phyloP scores from a whole-genome alignment of 1,284 basidiomycete species.

The Anthracocystis setariae region DNA sequence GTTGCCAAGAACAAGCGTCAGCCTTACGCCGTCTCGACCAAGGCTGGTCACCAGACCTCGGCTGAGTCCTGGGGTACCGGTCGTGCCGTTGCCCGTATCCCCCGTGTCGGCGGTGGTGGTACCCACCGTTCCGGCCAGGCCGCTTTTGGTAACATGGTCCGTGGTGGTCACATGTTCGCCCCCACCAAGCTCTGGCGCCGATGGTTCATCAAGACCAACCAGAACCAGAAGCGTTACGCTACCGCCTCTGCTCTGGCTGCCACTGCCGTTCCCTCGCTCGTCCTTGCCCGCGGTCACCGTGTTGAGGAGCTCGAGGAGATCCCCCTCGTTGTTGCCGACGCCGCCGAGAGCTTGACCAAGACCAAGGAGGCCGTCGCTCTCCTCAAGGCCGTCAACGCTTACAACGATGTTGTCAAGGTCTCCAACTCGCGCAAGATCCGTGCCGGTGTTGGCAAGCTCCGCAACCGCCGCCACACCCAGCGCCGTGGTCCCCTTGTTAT shows the following conservation, averaged over 20 bases:
- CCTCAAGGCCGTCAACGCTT: conserved; percentile 83
- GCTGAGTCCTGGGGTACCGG: conserved; percentile 99
- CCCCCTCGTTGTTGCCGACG: conserved; percentile 86
- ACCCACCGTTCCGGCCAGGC: conserved; percentile 97
- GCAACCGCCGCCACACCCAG: conserved; percentile 96
- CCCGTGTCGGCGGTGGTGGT: conserved; percentile 98
- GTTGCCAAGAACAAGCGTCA: conserved; percentile 99
- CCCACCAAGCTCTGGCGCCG: conserved; percentile 99
- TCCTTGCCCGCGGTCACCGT: conserved; percentile 98
- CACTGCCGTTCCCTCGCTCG: conserved; percentile 95
- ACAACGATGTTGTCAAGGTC: conserved; percentile 93
- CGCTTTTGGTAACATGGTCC: conserved; percentile 80
- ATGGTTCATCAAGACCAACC: conserved; percentile 99
- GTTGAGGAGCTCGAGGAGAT: conserved; percentile 98
- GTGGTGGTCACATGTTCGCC: conserved; percentile 98
- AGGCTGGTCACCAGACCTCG: conserved; percentile 98
- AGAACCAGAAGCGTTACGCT: conserved; percentile 98
- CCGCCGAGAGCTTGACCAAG: conserved; percentile 88
- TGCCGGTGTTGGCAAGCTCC: conserved; percentile 96
- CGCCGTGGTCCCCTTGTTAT: conserved; percentile 97
- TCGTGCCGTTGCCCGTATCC: conserved; percentile 99
- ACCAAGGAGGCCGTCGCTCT: conserved; percentile 97
- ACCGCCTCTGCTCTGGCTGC: conserved; percentile 97
- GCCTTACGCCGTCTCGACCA: conserved; percentile 94
- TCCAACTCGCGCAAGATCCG: conserved; percentile 97